Conservation (phyloP, 164 flowering plant species). For the Piper longum region DNA sequence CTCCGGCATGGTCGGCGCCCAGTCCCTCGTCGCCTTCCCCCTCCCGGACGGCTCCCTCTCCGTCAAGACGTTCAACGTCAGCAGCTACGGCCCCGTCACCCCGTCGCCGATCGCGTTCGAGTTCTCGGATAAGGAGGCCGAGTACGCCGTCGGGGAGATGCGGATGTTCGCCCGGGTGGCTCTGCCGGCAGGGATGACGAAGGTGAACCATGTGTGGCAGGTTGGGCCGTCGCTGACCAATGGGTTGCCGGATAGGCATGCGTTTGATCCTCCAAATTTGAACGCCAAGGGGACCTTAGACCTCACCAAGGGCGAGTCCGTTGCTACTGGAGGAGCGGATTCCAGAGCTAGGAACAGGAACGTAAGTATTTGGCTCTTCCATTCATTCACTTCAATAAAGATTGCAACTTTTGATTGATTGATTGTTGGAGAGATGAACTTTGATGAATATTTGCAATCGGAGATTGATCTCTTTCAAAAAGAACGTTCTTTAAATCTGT, state of each 20-base stretch:
- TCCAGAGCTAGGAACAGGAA: slow-evolving; percentile 21
- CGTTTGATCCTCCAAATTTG: slow-evolving; percentile 26
- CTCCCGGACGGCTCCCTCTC: slow-evolving; percentile 16
- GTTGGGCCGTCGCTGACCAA: slow-evolving; percentile 35
- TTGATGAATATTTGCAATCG: background rate
- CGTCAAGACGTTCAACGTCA: slow-evolving; percentile 15
- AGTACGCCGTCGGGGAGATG: slow-evolving; percentile 18
- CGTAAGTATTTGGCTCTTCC: slow-evolving; percentile 20
- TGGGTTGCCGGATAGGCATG: slow-evolving; percentile 33
- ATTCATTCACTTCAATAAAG: background rate
- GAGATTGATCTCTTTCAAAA: background rate
- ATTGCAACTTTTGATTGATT: background rate
- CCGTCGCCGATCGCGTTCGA: background rate
- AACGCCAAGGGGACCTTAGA: slow-evolving; percentile 32
- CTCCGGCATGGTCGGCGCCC: slow-evolving; percentile 39
- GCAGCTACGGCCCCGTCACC: background rate
- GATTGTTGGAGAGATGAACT: background rate
- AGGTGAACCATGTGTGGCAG: slow-evolving; percentile 76
- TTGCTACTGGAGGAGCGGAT: slow-evolving; percentile 6
- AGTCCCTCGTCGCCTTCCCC: slow-evolving; percentile 31
- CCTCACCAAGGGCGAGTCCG: slow-evolving; percentile 21
- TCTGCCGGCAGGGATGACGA: slow-evolving; percentile 17
- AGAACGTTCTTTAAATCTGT: background rate
- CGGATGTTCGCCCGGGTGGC: slow-evolving; percentile 30
- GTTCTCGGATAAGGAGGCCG: slow-evolving; percentile 20